Percentiles rank a stretch among this genome's conserved stretches.
Evolutionary conservation across 2,329 filamentous ascomycete genomes (phyloP).

Genomic region (Purpureocillium takamizusanense): DNA sequence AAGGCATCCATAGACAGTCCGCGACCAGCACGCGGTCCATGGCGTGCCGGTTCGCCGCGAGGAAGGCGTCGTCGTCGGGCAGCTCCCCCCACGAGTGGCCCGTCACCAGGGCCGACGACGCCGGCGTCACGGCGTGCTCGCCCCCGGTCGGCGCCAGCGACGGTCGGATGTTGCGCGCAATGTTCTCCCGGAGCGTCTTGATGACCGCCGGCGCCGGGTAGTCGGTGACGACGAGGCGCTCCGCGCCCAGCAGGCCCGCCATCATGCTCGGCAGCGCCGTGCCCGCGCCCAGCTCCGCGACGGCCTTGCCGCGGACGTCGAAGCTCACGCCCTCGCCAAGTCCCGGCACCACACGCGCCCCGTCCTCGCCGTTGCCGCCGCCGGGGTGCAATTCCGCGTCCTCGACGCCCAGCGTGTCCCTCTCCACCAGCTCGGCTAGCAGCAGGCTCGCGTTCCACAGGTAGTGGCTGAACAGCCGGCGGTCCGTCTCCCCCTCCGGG

Average conservation of each 20-base stretch:
- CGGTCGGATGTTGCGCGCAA: slow-evolving; percentile 37
- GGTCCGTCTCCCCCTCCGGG: slow-evolving; percentile 41
- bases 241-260: slow-evolving; percentile 36
- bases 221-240: slow-evolving; percentile 52
- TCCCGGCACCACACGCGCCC: neutral
- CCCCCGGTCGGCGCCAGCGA: slow-evolving; percentile 21
- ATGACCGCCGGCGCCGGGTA: slow-evolving; percentile 57
- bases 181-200: slow-evolving; percentile 47
- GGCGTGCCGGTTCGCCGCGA: slow-evolving; percentile 16
- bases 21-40: slow-evolving; percentile 60
- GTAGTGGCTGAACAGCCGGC: slow-evolving; percentile 60
- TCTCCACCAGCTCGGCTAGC: slow-evolving; percentile 47
- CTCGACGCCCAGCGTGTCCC: slow-evolving; percentile 26
- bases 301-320: slow-evolving; percentile 39
- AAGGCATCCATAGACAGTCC: slow-evolving; percentile 69
- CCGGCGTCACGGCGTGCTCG: slow-evolving; percentile 1
- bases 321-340: slow-evolving; percentile 20
- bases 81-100: slow-evolving; percentile 59
- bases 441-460: slow-evolving; percentile 60
- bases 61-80: slow-evolving; percentile 15
- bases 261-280: slow-evolving; percentile 45
- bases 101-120: slow-evolving; percentile 31
- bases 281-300: slow-evolving; percentile 61
- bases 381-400: slow-evolving; percentile 1
- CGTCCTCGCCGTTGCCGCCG: neutral